Evolutionary conservation across 2,329 filamentous ascomycete species (phyloP).

Genomic region (Aureobasidium mangrovei): DNA sequence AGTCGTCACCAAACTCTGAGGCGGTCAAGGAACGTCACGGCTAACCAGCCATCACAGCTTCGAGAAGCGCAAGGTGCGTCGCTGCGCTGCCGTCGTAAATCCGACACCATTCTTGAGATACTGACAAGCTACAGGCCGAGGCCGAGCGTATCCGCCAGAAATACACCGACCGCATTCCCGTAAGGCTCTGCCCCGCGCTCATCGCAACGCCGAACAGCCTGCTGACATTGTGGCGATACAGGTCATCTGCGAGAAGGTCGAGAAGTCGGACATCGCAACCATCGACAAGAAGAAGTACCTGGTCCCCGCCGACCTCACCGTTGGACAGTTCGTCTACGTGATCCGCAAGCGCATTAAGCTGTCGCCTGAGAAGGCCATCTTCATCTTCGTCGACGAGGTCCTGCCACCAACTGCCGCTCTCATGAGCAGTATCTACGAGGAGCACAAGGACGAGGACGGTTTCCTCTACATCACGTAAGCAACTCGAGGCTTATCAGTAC

Average conservation of each 20-base stretch:
- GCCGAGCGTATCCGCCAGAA: slow-evolving; percentile 99
- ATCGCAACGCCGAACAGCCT: slow-evolving; percentile 1
- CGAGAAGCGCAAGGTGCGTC: slow-evolving; percentile 86
- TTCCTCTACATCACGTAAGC: slow-evolving; percentile 95
- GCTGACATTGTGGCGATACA: slow-evolving; percentile 31
- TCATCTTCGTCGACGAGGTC: slow-evolving; percentile 99
- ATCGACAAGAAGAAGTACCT: slow-evolving; percentile 99
- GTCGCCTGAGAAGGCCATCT: slow-evolving; percentile 98
- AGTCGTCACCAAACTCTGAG: slow-evolving; percentile 3
- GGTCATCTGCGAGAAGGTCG: slow-evolving; percentile 99
- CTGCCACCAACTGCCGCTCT: slow-evolving; percentile 91
- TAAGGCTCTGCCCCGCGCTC: slow-evolving; percentile 44
- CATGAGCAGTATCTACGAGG: slow-evolving; percentile 99
- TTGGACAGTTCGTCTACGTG: slow-evolving; percentile 99
- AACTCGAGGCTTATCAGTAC: background rate
- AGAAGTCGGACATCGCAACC: slow-evolving; percentile 97
- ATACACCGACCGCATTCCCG: slow-evolving; percentile 95
- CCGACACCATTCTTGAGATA: background rate
- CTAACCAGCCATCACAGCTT: slow-evolving; percentile 40
- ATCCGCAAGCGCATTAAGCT: slow-evolving; percentile 99
- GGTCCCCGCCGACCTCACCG: slow-evolving; percentile 92
- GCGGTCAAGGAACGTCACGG: slow-evolving; percentile 14
- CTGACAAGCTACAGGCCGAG: slow-evolving; percentile 52
- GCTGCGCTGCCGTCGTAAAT: background rate
- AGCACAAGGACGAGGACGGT: slow-evolving; percentile 82